These are phyloP conservation scores for Arctostaphylos glauca DNA, from an alignment of 148 eudicot genomes.

Conservation along the genomic window DNA sequence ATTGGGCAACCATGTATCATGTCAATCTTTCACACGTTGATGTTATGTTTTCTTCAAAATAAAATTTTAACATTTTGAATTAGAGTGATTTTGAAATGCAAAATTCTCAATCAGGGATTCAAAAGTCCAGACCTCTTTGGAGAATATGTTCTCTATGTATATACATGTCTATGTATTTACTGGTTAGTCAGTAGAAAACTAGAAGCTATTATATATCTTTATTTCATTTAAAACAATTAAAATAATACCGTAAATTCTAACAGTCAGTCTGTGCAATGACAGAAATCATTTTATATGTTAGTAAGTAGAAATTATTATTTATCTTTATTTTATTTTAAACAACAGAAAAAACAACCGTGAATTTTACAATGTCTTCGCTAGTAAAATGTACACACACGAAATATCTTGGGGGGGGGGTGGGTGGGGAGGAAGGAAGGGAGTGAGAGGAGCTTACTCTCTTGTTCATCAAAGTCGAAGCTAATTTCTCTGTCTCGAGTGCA, in stretches of 20 bases:
- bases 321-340: not conserved
- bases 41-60: not conserved
- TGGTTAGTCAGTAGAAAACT: no score
- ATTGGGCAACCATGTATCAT: not conserved
- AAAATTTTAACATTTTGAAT: not conserved
- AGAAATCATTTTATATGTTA: not conserved
- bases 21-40: not conserved
- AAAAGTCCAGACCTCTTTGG: no score
- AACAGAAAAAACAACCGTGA: not conserved
- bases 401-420: not conserved
- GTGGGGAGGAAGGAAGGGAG: not conserved
- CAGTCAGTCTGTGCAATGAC: not conserved
- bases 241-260: no score
- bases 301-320: not conserved
- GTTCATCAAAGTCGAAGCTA: slow-evolving; percentile 84
- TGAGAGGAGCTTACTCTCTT: slow-evolving; percentile 54
- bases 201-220: no score
- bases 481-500: slow-evolving; percentile 67
- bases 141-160: no score
- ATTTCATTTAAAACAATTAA: no score
- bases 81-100: no score
- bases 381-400: not conserved
- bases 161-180: no score
- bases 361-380: not conserved
- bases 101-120: no score